Base-by-base conservation (phyloP, 2,329 filamentous ascomycete species). In the Tricladium varicosporioides region DNA sequence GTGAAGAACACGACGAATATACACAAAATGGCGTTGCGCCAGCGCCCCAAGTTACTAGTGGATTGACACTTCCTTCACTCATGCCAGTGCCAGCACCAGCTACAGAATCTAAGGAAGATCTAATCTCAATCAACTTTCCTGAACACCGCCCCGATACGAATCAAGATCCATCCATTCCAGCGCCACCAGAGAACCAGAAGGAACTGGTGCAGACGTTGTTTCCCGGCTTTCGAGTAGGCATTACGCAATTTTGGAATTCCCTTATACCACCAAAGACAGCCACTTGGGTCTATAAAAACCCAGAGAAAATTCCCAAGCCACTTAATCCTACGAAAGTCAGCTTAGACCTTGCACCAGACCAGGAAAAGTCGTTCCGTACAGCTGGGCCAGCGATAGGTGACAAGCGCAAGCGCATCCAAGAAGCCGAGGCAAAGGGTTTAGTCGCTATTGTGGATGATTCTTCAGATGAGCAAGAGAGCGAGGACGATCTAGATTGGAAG, bases 241-340 rank as follows among this genome's bases (percentile, higher is more conserved):
- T 85, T 40, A 83, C 89, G 15, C 84, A 94, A 27, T 84, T 86
- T 44, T 97, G 92, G 76, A 88, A 90, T 66, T 86, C 92, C 59
- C 78, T 97, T 5, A 84, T 99, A 36, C 91, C 91, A 2, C 86
- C 88, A 5, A 92, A 92, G 71, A 86, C 86, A 64, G 88, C 91
- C 1, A 80, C 85, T 54, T 93, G 89, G 73, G 81, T 89, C 60
- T 87, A 88, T 56, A 94, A 96, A 73, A 84, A 85, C 42, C 91
- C 92, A 0, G 63, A 80, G 1, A 96, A 92, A 72, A 86, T 86
- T 43, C 90, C 92, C 0, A 94, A 92, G 72, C 80, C 90, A 14
- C 80, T 97, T 2, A 82, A 92, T 5, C 91, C 92, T 0, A 92
- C 88, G 16, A 99, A 99, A 73, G 80, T 96, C 56, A 92, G 85